Evolutionary conservation across 495 filamentous ascomycete species (phyloP).

Genomic region (Neurospora sp.): DNA sequence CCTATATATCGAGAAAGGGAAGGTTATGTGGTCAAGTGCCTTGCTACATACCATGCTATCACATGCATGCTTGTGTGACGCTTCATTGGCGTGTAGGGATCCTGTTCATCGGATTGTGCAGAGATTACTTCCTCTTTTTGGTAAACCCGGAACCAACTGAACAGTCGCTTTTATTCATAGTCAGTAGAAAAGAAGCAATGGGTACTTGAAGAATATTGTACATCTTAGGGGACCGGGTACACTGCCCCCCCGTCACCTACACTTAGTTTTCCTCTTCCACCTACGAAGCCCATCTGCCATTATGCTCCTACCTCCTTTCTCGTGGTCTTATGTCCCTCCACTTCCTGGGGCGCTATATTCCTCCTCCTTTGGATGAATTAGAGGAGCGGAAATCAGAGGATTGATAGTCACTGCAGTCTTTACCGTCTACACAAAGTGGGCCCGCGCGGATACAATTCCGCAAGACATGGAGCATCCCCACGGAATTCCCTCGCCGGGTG

Average conservation of each 20-base stretch:
- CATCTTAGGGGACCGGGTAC: background rate
- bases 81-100: background rate
- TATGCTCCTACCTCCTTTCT: background rate
- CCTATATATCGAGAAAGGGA: background rate
- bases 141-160: background rate
- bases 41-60: background rate
- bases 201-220: background rate
- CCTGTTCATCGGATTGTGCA: background rate
- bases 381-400: background rate
- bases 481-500: background rate
- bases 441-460: background rate
- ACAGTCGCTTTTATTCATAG: background rate
- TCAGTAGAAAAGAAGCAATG: background rate
- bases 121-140: background rate
- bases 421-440: background rate
- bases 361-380: background rate
- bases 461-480: background rate
- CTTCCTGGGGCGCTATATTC: background rate
- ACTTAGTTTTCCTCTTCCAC: background rate
- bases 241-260: background rate
- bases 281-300: background rate
- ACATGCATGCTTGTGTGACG: background rate
- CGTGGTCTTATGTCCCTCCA: background rate
- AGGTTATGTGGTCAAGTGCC: background rate
- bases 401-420: background rate